Evolutionary conservation across 2,329 filamentous ascomycete species (phyloP), one percentile per base, ranked within the genome.

Genomic region (Talaromyces sp.): DNA sequence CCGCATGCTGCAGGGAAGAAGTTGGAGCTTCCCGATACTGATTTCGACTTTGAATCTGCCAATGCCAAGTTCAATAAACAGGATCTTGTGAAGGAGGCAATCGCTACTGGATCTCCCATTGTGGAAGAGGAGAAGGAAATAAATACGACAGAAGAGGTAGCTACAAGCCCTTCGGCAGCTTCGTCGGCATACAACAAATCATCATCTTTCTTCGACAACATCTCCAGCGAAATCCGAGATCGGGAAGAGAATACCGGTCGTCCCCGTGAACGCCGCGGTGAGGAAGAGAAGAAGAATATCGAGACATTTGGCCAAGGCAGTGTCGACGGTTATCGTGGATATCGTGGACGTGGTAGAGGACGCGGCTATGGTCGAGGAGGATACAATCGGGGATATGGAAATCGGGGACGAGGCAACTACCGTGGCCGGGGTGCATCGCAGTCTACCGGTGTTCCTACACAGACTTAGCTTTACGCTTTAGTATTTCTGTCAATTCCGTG

Each of bases 281-380:
- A 97, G 73, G 94, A 97, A 72, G 89, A 96, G 71, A 91, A 88
- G 73, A 91, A 91, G 77, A 97, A 97, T 71, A 89, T 99, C 69
- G 94, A 99, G 77, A 99, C 94, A 0, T 99, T 99, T 65, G 94
- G 94, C 8, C 92, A 97, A 73, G 92, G 92, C 55, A 97, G 91
- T 65, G 92, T 99, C 21, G 94, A 99, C 61, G 87, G 89, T 63
- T 94, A 86, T 74, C 87, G 91, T 53, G 84, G 91, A 43, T 89
- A 89, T 36, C 86, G 91, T 58, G 89, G 89, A 21, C 83, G 88
- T 51, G 86, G 88, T 25, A 77, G 81, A 54, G 81, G 81, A 35
- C 72, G 79, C 61, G 79, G 81, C 19, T 74, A 77, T 48, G 72
- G 73, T 22, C 70, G 76, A 62, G 75, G 77, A 40, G 74, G 78